Conservation (phyloP, 225 moss, liverwort and hornwort species). For the Antitrichia curtipendula region DNA sequence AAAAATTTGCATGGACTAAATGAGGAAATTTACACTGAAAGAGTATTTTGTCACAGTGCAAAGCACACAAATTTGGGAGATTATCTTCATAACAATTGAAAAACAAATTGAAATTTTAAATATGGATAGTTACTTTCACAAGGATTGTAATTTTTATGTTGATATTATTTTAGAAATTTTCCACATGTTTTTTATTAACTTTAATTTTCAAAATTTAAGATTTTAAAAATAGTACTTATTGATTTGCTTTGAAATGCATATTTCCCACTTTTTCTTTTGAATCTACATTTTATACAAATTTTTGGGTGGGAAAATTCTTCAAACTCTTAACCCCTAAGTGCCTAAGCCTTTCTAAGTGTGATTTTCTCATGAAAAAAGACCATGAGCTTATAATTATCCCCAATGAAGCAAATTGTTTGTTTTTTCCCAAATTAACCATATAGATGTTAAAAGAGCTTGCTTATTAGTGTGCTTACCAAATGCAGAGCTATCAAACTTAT, state of each 20-base stretch:
- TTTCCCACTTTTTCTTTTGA: background rate
- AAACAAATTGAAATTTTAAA: background rate
- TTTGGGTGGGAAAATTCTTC: no score
- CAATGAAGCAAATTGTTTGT: no score
- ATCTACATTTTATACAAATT: no score
- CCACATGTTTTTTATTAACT: fast-evolving
- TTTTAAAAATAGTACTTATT: no score
- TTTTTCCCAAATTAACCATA: no score
- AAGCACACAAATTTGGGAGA: background rate
- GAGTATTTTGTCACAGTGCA: fast-evolving
- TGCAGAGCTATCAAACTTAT: no score
- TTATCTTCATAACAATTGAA: background rate
- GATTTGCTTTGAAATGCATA: no score
- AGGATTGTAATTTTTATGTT: background rate
- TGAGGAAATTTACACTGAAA: background rate
- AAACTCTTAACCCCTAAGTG: background rate
- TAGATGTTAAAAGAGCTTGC: no score
- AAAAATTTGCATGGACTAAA: background rate
- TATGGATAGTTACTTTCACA: background rate
- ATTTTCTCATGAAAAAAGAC: no score
- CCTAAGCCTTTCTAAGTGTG: no score
- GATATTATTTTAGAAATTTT: background rate
- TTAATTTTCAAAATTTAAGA: background rate
- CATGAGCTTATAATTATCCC: no score
- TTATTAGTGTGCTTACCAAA: no score